phyloP scores from a whole-genome alignment of 768 basidiomycete species.

The Phlegmacium glaucopus region DNA sequence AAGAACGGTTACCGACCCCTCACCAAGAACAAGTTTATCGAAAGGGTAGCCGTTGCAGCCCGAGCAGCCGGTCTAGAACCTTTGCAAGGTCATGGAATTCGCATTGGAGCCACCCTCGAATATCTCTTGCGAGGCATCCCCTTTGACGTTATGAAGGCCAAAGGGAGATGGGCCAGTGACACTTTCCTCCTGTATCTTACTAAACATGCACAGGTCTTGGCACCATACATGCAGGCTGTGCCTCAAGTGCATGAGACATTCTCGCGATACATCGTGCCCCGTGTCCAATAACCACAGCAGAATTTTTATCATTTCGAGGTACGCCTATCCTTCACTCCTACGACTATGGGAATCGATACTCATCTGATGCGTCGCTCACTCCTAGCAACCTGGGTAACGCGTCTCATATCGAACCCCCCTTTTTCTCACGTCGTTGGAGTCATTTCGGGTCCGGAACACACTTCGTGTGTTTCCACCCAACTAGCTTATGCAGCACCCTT shows the following conservation, averaged over 20 bases:
- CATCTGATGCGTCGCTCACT: no score
- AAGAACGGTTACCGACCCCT: conserved; percentile 12
- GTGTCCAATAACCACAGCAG: no score
- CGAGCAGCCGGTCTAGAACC: conserved; percentile 1
- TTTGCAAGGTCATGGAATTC: conserved; percentile 22
- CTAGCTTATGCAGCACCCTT: no score
- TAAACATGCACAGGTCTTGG: conserved; percentile 20
- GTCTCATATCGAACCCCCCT: no score
- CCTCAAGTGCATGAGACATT: conserved; percentile 9
- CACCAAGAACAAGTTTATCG: conserved; percentile 19
- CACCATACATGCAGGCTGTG: conserved; percentile 22
- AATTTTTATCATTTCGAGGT: no score
- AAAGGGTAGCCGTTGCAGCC: conserved; percentile 5
- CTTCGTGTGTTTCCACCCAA: no score
- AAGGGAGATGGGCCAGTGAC: conserved; percentile 27
- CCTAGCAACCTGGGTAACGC: no score
- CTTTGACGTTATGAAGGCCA: conserved; percentile 14
- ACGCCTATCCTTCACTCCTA: no score
- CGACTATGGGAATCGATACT: no score
- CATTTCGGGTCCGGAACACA: no score
- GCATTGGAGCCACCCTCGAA: conserved; percentile 22
- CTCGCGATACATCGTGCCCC: no score
- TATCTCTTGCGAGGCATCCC: conserved; percentile 20
- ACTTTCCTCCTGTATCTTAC: conserved; percentile 23
- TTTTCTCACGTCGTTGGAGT: no score